These are phyloP conservation scores for Xylariaceae sp. DNA, from an alignment of 2,329 filamentous ascomycete genomes.

Conservation along the genomic window DNA sequence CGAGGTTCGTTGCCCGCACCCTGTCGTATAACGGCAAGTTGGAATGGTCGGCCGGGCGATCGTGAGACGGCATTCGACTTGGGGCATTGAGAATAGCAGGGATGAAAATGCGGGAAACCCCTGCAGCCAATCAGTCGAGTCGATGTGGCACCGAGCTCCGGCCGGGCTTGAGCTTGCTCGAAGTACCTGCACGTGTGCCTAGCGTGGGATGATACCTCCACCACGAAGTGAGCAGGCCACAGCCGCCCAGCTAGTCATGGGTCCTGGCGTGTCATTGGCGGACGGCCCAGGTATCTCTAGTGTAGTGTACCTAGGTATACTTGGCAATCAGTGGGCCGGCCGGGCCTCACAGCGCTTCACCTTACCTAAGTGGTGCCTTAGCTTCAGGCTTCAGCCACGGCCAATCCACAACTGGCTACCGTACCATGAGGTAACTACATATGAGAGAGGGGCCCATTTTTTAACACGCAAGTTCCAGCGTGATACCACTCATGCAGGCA, in stretches of 20 bases:
- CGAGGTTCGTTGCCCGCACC: conserved; percentile 18
- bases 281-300: too few relatives aligned
- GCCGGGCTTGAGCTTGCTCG: conserved; percentile 19
- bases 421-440: neutral
- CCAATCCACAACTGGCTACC: too few relatives aligned
- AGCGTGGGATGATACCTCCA: neutral
- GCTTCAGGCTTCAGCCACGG: too few relatives aligned
- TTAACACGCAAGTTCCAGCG: neutral
- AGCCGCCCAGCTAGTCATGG: too few relatives aligned
- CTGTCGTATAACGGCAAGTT: conserved; percentile 26
- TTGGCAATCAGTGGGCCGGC: too few relatives aligned
- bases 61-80: neutral
- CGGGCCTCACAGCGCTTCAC: neutral
- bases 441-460: neutral
- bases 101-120: conserved; percentile 21
- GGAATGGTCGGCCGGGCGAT: conserved; percentile 25
- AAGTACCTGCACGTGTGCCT: neutral
- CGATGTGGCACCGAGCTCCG: conserved; percentile 6
- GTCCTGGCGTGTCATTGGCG: neutral
- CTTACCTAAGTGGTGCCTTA: neutral
- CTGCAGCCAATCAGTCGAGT: conserved; percentile 23
- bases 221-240: too few relatives aligned
- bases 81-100: conserved; percentile 13
- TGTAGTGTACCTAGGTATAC: too few relatives aligned
- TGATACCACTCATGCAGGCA: too few relatives aligned